Conservation (phyloP, 2,329 filamentous ascomycete genomes). For the Fusarium sp. region DNA sequence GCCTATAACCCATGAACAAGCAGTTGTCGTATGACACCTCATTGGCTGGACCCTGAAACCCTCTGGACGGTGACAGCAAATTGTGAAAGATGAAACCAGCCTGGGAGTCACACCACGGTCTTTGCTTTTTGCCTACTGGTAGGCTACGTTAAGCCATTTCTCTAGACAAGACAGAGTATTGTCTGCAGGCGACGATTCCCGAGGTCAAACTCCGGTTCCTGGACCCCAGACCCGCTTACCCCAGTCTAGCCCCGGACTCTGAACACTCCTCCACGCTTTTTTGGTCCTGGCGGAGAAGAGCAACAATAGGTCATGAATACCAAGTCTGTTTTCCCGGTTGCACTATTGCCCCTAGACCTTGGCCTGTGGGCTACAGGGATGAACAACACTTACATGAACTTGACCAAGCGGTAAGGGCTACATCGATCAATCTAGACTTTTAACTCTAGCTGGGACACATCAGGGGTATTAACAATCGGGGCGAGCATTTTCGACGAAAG, state of each 20-base stretch:
- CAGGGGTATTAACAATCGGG: neutral
- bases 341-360: conserved; percentile 31
- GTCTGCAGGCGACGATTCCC: neutral
- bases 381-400: conserved; percentile 1
- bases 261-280: conserved; percentile 33
- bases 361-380: conserved; percentile 22
- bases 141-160: neutral
- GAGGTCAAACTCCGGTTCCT: neutral
- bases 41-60: conserved; percentile 15
- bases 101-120: neutral
- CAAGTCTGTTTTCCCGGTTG: conserved; percentile 41
- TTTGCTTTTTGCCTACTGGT: neutral
- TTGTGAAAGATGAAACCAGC: conserved; percentile 12
- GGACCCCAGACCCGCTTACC: conserved; percentile 15
- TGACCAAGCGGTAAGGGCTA: neutral
- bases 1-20: neutral
- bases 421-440: conserved; percentile 8
- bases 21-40: neutral
- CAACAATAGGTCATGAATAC: conserved; percentile 36
- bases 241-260: conserved; percentile 21
- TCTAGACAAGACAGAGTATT: neutral
- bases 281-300: conserved; percentile 26
- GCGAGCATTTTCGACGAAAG: neutral
- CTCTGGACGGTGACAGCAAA: neutral
- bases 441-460: neutral